Evolutionary conservation across 2,329 filamentous ascomycete genomes (phyloP), one percentile per base, ranked within the genome.

Genomic region (Teratosphaeria zuluensis): DNA sequence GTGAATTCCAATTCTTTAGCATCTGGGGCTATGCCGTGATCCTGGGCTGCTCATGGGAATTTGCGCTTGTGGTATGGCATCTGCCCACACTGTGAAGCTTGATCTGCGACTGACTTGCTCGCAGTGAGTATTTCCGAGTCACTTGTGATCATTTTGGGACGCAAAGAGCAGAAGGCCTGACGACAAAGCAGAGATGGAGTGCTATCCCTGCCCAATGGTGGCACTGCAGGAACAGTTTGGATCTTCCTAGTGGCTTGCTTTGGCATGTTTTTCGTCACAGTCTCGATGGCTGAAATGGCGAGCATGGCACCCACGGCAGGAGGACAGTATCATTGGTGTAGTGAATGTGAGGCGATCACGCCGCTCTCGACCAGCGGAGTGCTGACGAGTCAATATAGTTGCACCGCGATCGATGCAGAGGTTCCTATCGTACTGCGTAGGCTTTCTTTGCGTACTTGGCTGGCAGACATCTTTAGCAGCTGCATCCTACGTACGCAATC

Each of bases 351-450:
- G 46, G 14, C 3, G 4, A 3, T 14, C 52, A 19, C 42, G 21
- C 4, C 19, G 4, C 16, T 3, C 8, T 48, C n/a, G 2, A 9
- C n/a, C 2, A 9, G 5, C 6, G 0, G 21, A 8, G 9, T 19
- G 42, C 42, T 48, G 19, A 48, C 9, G 42, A 11, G 42, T 5
- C 54, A 1, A 2, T 21, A 14, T 14, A 52, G 70, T 77, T 31
- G 72, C 75, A 7, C 75, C 76, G 32, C 35, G 57, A 28, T 80
- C 80, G 82, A 1, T 81, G 76, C 80, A 83, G 62, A 81, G 79
- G 58, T 76, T 79, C 38, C 70, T 83, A 1, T 82, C 79, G 60
- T 85, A 84, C 64, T 66, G 80, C 16, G 77, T 77, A 52, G 80
- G 76, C 35, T 71, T 66, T 68, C 62, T 70, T 2, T 65, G 62